Evolutionary conservation across 1,139 yeast species (phyloP).

Genomic region (Candida buenavistaensis): DNA sequence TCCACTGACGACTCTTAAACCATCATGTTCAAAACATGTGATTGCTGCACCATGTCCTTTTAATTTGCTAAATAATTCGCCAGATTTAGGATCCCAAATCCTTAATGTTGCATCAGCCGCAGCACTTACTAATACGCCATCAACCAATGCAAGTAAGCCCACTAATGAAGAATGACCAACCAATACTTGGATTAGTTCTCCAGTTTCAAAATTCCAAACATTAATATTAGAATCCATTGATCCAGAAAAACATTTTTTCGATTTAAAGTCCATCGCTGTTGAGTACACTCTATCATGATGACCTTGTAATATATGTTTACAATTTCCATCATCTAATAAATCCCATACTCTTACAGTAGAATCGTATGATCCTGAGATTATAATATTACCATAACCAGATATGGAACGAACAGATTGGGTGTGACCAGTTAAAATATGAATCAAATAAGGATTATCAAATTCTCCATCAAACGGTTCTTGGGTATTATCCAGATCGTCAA

Average conservation of each 20-base stretch:
- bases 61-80: conserved; percentile 65
- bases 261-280: conserved; percentile 73
- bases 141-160: conserved; percentile 78
- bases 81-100: conserved; percentile 88
- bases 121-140: conserved; percentile 84
- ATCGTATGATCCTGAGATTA: conserved; percentile 91
- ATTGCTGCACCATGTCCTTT: conserved; percentile 89
- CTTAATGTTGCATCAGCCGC: conserved; percentile 93
- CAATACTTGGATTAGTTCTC: conserved; percentile 62
- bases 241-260: conserved; percentile 85
- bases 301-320: conserved; percentile 74
- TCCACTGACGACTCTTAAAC: conserved; percentile 83
- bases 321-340: conserved; percentile 63
- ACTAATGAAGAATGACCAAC: conserved; percentile 90
- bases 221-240: conserved; percentile 88
- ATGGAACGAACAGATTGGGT: conserved; percentile 86
- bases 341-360: conserved; percentile 93
- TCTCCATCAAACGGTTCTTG: conserved; percentile 43
- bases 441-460: conserved; percentile 63
- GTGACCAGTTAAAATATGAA: conserved; percentile 82
- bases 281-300: conserved; percentile 88
- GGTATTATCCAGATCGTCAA: conserved; percentile 39
- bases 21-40: conserved; percentile 91
- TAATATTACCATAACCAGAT: conserved; percentile 79
- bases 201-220: conserved; percentile 85